Evolutionary conservation across 2,329 filamentous ascomycete species (phyloP).

Genomic region (Venturia effusa): DNA sequence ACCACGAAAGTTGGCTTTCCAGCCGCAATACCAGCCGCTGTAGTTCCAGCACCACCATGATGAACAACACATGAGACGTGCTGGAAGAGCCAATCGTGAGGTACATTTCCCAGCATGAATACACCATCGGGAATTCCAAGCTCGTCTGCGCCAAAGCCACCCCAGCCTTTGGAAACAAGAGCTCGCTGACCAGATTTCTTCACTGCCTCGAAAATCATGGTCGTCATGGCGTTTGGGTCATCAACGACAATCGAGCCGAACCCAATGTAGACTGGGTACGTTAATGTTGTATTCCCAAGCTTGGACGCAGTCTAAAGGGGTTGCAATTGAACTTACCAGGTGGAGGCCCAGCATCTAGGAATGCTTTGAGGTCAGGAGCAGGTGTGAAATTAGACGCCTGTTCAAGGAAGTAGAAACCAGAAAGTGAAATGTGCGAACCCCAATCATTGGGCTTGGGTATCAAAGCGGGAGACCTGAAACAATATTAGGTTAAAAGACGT

Average conservation of each 20-base stretch:
- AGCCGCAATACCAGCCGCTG: constrained; percentile 71
- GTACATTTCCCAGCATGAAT: constrained; percentile 74
- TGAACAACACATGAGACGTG: constrained; percentile 74
- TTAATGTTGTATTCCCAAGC: neutral
- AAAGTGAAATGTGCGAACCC: constrained; percentile 29
- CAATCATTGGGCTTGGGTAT: constrained; percentile 17
- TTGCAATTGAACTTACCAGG: constrained; percentile 14
- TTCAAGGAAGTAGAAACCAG: constrained; percentile 30
- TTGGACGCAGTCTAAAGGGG: neutral
- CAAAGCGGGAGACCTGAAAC: constrained; percentile 11
- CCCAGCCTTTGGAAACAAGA: constrained; percentile 80
- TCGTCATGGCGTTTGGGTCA: constrained; percentile 31
- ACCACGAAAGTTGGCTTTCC: constrained; percentile 74
- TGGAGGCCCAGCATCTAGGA: constrained; percentile 24
- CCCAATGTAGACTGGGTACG: constrained; percentile 26
- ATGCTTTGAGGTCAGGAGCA: constrained; percentile 27
- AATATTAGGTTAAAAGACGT: neutral
- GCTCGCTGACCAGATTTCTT: constrained; percentile 58
- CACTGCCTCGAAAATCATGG: constrained; percentile 31
- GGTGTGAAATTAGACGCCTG: constrained; percentile 29
- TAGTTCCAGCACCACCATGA: constrained; percentile 81
- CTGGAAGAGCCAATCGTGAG: constrained; percentile 83
- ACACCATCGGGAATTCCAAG: constrained; percentile 56
- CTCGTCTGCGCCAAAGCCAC: constrained; percentile 55
- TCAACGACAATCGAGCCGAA: constrained; percentile 33